phyloP scores from a whole-genome alignment of 2,329 filamentous ascomycete species.

The Pseudogymnoascus verrucosus region DNA sequence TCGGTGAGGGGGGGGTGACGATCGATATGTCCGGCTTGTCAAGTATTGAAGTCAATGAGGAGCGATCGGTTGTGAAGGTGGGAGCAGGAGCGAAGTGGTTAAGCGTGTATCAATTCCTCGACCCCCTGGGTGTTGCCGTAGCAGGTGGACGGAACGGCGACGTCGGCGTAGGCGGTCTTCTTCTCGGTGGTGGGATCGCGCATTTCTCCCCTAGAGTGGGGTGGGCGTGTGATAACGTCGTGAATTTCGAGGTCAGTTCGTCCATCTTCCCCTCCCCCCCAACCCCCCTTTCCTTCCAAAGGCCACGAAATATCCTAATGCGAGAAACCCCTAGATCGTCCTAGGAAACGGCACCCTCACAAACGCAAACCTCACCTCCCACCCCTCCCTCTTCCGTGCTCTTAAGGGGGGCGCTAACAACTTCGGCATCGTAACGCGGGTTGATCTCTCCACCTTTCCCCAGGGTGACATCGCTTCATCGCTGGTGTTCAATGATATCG shows the following conservation, averaged over 20 bases:
- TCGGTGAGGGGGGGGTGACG: constrained; percentile 7
- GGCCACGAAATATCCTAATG: no score
- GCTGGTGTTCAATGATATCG: not conserved
- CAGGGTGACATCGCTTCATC: not conserved
- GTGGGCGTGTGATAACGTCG: constrained; percentile 6
- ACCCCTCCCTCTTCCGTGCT: constrained; percentile 24
- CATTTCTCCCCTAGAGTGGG: not conserved
- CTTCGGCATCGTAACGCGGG: constrained; percentile 27
- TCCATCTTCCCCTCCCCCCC: not conserved
- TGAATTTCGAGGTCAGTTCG: constrained; percentile 6
- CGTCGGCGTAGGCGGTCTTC: constrained; percentile 1
- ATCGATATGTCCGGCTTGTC: constrained; percentile 9
- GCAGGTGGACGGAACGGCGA: not conserved
- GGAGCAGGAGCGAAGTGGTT: constrained; percentile 9
- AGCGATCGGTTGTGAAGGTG: not conserved
- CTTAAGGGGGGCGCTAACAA: constrained; percentile 27
- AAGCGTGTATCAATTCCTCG: constrained; percentile 8
- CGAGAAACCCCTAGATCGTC: constrained; percentile 12
- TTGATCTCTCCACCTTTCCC: constrained; percentile 34
- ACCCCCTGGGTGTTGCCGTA: not conserved
- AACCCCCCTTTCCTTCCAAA: no score
- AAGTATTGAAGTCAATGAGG: not conserved
- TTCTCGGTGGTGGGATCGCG: constrained; percentile 2
- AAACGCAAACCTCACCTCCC: not conserved
- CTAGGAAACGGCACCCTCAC: constrained; percentile 11